A percentile compares a stretch with the other conserved stretches of the same genome.
Evolutionary conservation across 805 yeast species (phyloP).

Genomic region (Suhomyces tanzawaensis): DNA sequence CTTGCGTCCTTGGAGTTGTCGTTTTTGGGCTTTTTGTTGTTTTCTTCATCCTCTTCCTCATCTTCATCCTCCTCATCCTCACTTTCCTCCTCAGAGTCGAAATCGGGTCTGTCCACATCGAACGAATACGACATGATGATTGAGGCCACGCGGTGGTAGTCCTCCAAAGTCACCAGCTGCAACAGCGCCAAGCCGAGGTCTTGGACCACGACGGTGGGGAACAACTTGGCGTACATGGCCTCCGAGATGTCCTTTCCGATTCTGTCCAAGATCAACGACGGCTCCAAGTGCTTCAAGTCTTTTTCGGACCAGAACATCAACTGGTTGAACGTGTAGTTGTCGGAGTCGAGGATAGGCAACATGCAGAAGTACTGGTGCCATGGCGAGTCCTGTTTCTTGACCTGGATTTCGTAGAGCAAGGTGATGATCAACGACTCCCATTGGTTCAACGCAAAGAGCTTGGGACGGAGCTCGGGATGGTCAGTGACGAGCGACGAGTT

Average conservation of each 20-base stretch:
- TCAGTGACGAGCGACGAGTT: constrained; percentile 47
- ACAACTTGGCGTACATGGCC: constrained; percentile 50
- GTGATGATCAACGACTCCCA: constrained; percentile 80
- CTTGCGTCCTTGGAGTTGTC: neutral
- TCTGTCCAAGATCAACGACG: constrained; percentile 68
- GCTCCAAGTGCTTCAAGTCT: constrained; percentile 56
- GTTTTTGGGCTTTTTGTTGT: constrained; percentile 11
- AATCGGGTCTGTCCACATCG: constrained; percentile 58
- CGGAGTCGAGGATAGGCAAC: constrained; percentile 49
- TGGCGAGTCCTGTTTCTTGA: constrained; percentile 43
- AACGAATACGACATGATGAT: constrained; percentile 87
- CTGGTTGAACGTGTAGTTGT: constrained; percentile 49
- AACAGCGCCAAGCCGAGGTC: constrained; percentile 34
- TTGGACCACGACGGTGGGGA: constrained; percentile 35
- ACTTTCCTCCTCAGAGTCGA: constrained; percentile 21
- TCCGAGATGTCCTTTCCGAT: constrained; percentile 70
- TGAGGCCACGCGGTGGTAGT: constrained; percentile 72
- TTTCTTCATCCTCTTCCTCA: constrained; percentile 22
- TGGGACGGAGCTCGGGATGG: constrained; percentile 27
- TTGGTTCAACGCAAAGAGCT: constrained; percentile 47
- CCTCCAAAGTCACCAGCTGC: constrained; percentile 41
- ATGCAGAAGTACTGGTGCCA: constrained; percentile 76
- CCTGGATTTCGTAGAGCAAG: constrained; percentile 57
- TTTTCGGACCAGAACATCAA: constrained; percentile 77
- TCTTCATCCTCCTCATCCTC: constrained; percentile 31